A percentile compares a stretch with the other conserved stretches of the same genome.
phyloP scores from a whole-genome alignment of 129 eudicot genomes.

The Apium graveolens region DNA sequence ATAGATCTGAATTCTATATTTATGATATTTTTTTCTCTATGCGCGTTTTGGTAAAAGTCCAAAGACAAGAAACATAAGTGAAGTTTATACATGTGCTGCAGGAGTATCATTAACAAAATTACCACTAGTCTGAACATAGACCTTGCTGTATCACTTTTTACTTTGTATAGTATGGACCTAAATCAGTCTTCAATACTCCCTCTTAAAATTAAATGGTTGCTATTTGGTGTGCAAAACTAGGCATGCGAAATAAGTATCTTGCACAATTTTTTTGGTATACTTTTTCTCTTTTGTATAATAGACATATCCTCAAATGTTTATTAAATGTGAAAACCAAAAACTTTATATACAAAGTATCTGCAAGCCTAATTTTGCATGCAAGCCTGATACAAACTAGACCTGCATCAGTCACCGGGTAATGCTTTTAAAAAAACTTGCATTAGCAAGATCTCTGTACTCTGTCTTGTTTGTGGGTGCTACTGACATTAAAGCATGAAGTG shows the following conservation, averaged over 20 bases:
- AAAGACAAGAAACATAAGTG: background rate
- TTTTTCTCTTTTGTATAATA: no score
- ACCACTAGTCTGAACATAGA: background rate
- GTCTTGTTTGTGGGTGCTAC: background rate
- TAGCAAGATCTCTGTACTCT: background rate
- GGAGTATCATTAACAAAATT: background rate
- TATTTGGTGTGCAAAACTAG: background rate
- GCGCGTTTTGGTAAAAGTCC: background rate
- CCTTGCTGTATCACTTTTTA: background rate
- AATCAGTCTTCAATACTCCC: background rate
- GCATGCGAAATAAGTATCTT: background rate
- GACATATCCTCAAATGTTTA: background rate
- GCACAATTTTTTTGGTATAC: no score
- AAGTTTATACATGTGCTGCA: background rate
- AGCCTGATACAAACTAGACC: background rate
- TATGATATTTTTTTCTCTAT: background rate
- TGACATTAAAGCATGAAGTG: background rate
- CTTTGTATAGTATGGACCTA: background rate
- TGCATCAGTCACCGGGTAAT: background rate
- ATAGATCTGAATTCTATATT: background rate
- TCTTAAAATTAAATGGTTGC: background rate
- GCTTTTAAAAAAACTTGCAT: background rate
- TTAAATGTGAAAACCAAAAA: background rate
- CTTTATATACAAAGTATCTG: background rate
- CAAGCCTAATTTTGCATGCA: background rate